A percentile compares a stretch with the other conserved stretches of the same genome.
Conservation (phyloP, 2,329 filamentous ascomycete genomes). For the Curvularia sp. region DNA sequence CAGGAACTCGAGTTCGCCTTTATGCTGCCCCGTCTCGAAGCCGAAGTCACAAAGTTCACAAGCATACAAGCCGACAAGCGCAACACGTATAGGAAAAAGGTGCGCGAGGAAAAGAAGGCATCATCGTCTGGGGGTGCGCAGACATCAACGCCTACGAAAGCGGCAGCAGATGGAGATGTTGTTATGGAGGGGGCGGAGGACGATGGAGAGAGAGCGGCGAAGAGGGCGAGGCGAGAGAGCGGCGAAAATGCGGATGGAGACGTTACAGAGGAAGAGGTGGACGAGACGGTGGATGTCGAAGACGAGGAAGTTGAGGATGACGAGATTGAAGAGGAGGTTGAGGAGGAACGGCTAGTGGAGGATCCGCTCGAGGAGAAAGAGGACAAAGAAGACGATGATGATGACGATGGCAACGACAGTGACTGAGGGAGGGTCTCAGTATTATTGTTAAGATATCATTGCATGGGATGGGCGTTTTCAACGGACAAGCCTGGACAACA, state of each 20-base stretch:
- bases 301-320: conserved; percentile 62
- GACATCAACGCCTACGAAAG: conserved; percentile 7
- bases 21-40: conserved; percentile 75
- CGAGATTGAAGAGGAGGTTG: conserved; percentile 62
- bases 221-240: conserved; percentile 54
- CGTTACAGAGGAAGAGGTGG: conserved; percentile 49
- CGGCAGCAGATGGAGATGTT: conserved; percentile 8
- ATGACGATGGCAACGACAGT: conserved; percentile 63
- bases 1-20: conserved; percentile 76
- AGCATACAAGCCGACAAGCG: conserved; percentile 76
- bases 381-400: conserved; percentile 53
- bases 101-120: conserved; percentile 67
- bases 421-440: conserved; percentile 32
- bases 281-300: conserved; percentile 54
- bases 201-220: conserved; percentile 56
- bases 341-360: conserved; percentile 58
- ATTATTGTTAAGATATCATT: conserved; percentile 16
- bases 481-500: conserved; percentile 1
- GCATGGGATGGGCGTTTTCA: conserved; percentile 43
- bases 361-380: conserved; percentile 55
- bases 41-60: conserved; percentile 79
- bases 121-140: neutral
- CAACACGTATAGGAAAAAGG: conserved; percentile 73
- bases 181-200: conserved; percentile 29
- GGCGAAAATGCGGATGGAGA: conserved; percentile 49